phyloP scores from a whole-genome alignment of 208 protist genomes.

The Trypanosomatidae sp. region DNA sequence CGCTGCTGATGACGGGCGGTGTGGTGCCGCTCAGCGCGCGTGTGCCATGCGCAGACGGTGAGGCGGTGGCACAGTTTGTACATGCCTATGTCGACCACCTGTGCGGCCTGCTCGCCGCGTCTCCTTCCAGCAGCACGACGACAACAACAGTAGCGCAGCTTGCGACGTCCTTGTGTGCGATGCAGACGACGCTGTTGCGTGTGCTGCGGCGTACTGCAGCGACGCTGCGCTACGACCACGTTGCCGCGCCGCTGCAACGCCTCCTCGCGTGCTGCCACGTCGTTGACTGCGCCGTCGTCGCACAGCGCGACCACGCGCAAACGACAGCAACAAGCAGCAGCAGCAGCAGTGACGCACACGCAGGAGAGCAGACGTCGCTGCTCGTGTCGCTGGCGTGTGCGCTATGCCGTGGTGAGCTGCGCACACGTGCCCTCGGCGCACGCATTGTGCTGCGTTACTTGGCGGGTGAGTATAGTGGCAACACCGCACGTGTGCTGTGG shows the following conservation, averaged over 20 bases:
- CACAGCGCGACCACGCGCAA: not conserved
- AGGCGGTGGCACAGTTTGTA: slow-evolving; percentile 17
- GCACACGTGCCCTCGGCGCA: slow-evolving; percentile 4
- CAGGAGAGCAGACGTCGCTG: slow-evolving; percentile 1
- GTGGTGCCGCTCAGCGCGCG: slow-evolving; percentile 73
- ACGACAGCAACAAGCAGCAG: not conserved
- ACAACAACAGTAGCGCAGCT: not conserved
- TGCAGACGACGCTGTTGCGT: slow-evolving; percentile 6
- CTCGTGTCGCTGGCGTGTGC: slow-evolving; percentile 3
- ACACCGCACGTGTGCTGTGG: too few relatives aligned
- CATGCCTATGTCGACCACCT: not conserved
- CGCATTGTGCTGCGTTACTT: slow-evolving; percentile 12
- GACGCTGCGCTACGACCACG: slow-evolving; percentile 12
- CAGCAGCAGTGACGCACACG: not conserved
- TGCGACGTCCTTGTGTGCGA: slow-evolving; percentile 5
- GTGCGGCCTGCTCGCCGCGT: not conserved
- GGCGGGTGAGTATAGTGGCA: not conserved
- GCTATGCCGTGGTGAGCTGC: slow-evolving; percentile 1
- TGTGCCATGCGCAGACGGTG: slow-evolving; percentile 26
- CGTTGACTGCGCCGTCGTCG: slow-evolving; percentile 3
- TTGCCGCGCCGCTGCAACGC: slow-evolving; percentile 8
- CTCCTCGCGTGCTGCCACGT: slow-evolving; percentile 6
- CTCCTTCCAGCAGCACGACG: not conserved
- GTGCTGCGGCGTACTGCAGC: slow-evolving; percentile 10
- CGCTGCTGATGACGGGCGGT: slow-evolving; percentile 60